phyloP scores from a whole-genome alignment of 768 basidiomycete species.

The Pleurotus cornucopiae region DNA sequence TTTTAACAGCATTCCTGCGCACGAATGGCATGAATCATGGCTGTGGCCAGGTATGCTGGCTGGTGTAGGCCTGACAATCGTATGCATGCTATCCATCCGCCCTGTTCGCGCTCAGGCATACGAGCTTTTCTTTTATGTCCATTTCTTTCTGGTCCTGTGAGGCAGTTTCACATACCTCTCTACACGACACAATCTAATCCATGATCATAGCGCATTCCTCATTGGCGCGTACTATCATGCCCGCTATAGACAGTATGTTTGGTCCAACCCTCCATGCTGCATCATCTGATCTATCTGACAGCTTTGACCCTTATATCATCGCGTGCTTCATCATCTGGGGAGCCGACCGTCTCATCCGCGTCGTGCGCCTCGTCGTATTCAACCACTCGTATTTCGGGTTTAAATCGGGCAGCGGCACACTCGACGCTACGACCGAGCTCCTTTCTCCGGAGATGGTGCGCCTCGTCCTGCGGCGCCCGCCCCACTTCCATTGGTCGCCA shows the following conservation, averaged over 20 bases:
- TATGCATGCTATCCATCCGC: slow-evolving; percentile 32
- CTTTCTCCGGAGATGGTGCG: slow-evolving; percentile 26
- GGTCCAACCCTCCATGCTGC: neutral
- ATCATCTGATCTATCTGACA: slow-evolving; percentile 7
- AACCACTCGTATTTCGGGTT: slow-evolving; percentile 33
- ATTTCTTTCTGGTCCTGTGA: slow-evolving; percentile 34
- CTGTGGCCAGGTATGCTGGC: slow-evolving; percentile 30
- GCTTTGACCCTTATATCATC: slow-evolving; percentile 28
- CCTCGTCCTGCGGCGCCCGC: slow-evolving; percentile 33
- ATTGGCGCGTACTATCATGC: slow-evolving; percentile 10
- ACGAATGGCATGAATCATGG: slow-evolving; percentile 13
- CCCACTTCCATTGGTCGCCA: slow-evolving; percentile 39
- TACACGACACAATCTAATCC: neutral
- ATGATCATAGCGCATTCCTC: neutral
- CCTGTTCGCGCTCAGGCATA: slow-evolving; percentile 29
- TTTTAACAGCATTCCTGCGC: neutral
- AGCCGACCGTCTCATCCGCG: slow-evolving; percentile 36
- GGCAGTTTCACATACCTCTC: slow-evolving; percentile 12
- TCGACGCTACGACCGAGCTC: slow-evolving; percentile 32
- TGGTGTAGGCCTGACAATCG: slow-evolving; percentile 22
- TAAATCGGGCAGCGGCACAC: slow-evolving; percentile 15
- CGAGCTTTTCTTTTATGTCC: slow-evolving; percentile 38
- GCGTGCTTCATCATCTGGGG: slow-evolving; percentile 37
- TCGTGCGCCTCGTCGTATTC: slow-evolving; percentile 28
- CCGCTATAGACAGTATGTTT: neutral